Evolutionary conservation across 495 filamentous ascomycete genomes (phyloP), one percentile per base, ranked within the genome.

Genomic region (Monascus purpureus): DNA sequence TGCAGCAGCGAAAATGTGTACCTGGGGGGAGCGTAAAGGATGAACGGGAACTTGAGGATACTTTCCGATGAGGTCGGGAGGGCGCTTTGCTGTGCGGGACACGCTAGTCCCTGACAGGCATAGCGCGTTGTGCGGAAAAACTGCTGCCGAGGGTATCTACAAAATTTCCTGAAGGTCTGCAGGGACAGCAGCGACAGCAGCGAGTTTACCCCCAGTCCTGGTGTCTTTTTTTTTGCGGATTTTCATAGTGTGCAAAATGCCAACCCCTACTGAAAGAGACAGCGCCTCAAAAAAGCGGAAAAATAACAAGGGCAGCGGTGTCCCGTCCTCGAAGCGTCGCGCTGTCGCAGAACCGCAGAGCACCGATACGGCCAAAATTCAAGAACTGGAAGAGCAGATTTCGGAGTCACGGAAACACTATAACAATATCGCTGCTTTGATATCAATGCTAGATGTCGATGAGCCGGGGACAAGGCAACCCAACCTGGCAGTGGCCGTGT

Each of bases 81-180:
- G 57, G 92, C 84, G 38, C 79, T 85, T 66, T 90, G 81, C 75
- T 24, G 78, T 73, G 40, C 80, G 82, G 56, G 83, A 93, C 45
- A 92, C 90, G 53, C 67, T 74, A 67, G 82, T 78, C 33, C 70
- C 67, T n/a, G 31, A 85, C 72, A 7, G 82, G 84, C 7, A 73
- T 65, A 27, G 83, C 73, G 33, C 74, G 66, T 15, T 75, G 65
- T 33, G 41, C 54, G 55, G 57, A 55, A 57, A 62, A 58, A 53
- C 38, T 34, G 27, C 43, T 37, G 42, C 58, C 56, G 54, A 55
- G 42, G 36, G 9, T 29, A 39, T 50, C 26, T 46, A 39, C 46
- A 44, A 50, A 52, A 55, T 51, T 47, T 51, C 33, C 40, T 45
- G 32, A n/a, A n/a, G n/a, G n/a, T n/a, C n/a, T n/a, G n/a, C n/a